Conservation (phyloP, 495 filamentous ascomycete genomes). For the Xylaria castorea region DNA sequence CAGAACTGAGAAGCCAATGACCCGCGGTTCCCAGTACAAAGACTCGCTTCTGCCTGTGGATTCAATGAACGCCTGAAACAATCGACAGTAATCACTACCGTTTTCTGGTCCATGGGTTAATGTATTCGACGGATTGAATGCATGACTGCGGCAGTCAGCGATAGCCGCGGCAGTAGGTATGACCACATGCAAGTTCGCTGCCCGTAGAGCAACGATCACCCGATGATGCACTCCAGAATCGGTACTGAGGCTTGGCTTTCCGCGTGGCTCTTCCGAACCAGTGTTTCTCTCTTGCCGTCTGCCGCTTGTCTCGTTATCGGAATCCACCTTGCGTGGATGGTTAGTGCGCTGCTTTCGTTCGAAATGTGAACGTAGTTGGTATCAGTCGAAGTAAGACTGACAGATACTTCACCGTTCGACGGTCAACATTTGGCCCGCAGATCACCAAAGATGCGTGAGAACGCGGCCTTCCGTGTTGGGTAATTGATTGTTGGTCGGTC, state of each 20-base stretch:
- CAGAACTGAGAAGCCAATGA: constrained; percentile 4
- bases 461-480: constrained; percentile 11
- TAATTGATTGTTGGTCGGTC: not conserved
- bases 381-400: not conserved
- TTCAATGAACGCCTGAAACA: constrained; percentile 23
- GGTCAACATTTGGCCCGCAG: not conserved
- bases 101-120: not conserved
- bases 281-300: not conserved
- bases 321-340: not conserved
- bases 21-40: not conserved
- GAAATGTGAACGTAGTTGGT: not conserved
- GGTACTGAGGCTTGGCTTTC: constrained; percentile 21
- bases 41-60: constrained; percentile 7
- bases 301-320: not conserved
- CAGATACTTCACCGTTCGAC: not conserved
- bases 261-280: constrained; percentile 25
- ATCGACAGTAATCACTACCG: constrained; percentile 2
- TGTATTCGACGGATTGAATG: not conserved
- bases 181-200: constrained; percentile 26
- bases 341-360: not conserved
- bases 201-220: constrained; percentile 20
- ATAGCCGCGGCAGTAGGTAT: constrained; percentile 20
- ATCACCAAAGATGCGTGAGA: not conserved
- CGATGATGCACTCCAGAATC: constrained; percentile 28
- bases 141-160: constrained; percentile 7